A percentile compares a stretch with the other conserved stretches of the same genome.
Conservation (phyloP, 2,329 filamentous ascomycete species). For the Monilinia vaccinii-corymbosi region DNA sequence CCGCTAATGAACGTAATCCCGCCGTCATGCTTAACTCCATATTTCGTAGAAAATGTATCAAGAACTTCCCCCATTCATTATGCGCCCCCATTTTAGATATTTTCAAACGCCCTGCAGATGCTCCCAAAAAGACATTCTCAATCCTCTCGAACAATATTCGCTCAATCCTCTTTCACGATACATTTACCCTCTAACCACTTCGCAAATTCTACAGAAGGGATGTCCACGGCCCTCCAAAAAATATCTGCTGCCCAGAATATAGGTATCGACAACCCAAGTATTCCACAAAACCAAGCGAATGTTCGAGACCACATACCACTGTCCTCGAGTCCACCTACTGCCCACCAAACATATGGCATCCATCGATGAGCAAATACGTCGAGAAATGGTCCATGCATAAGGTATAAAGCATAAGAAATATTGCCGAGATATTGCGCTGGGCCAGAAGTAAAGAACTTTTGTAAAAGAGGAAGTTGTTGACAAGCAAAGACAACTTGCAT, state of each 20-base stretch:
- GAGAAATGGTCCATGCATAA: slow-evolving; percentile 45
- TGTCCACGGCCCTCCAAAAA: slow-evolving; percentile 49
- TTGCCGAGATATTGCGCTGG: slow-evolving; percentile 46
- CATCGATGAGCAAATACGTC: slow-evolving; percentile 25
- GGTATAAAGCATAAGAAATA: slow-evolving; percentile 49
- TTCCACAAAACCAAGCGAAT: slow-evolving; percentile 29
- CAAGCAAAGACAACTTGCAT: slow-evolving; percentile 26
- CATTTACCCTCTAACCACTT: slow-evolving; percentile 35
- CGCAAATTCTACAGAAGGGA: slow-evolving; percentile 40
- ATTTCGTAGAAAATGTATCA: neutral
- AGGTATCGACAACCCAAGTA: slow-evolving; percentile 37
- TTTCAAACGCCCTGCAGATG: neutral
- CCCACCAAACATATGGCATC: slow-evolving; percentile 18
- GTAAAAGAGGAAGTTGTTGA: slow-evolving; percentile 32
- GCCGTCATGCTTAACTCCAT: neutral
- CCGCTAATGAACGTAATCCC: neutral
- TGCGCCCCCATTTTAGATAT: neutral
- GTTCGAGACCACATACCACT: slow-evolving; percentile 20
- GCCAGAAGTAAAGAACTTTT: slow-evolving; percentile 37
- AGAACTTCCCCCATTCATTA: neutral
- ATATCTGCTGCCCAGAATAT: slow-evolving; percentile 45
- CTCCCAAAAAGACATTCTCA: neutral
- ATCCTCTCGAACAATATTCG: neutral
- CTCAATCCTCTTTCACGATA: slow-evolving; percentile 17
- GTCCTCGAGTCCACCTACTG: slow-evolving; percentile 13